Evolutionary conservation across 805 yeast genomes (phyloP).

Genomic region (Zygoascus bituminiphila): DNA sequence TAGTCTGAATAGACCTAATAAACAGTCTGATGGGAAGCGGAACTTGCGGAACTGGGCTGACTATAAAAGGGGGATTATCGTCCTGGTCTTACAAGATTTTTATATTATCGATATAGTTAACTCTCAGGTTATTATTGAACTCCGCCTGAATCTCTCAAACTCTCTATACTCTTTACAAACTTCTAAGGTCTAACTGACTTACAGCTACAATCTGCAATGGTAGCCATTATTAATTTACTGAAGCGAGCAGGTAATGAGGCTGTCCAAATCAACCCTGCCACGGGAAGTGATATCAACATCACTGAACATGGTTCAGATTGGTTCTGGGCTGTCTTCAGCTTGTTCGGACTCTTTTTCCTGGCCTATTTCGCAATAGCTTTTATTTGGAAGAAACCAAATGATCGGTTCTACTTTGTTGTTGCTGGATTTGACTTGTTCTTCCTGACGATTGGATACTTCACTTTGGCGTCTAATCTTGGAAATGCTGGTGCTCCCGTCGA

Average conservation of each 20-base stretch:
- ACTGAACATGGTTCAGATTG: conserved; percentile 57
- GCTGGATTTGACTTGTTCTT: conserved; percentile 37
- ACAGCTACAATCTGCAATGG: neutral
- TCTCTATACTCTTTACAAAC: no score
- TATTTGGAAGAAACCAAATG: conserved; percentile 18
- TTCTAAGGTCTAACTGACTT: no score
- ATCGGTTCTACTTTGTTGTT: conserved; percentile 32
- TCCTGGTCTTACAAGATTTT: neutral
- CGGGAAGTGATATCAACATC: conserved; percentile 41
- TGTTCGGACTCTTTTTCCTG: conserved; percentile 37
- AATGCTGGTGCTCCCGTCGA: conserved; percentile 41
- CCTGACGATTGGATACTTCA: conserved; percentile 43
- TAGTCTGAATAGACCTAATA: no score
- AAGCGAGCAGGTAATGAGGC: conserved; percentile 19
- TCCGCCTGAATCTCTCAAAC: no score
- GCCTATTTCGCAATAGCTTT: conserved; percentile 23
- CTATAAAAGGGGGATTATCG: neutral
- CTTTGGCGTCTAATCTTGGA: conserved; percentile 53
- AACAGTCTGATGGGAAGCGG: no score
- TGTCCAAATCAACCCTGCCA: conserved; percentile 36
- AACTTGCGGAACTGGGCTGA: neutral
- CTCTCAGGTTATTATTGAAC: no score
- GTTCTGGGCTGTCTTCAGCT: conserved; percentile 55
- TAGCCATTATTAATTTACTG: conserved; percentile 2
- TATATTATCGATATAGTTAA: no score